Conservation (phyloP, 2,329 filamentous ascomycete genomes). For the Ceratocystis alfenasii region DNA sequence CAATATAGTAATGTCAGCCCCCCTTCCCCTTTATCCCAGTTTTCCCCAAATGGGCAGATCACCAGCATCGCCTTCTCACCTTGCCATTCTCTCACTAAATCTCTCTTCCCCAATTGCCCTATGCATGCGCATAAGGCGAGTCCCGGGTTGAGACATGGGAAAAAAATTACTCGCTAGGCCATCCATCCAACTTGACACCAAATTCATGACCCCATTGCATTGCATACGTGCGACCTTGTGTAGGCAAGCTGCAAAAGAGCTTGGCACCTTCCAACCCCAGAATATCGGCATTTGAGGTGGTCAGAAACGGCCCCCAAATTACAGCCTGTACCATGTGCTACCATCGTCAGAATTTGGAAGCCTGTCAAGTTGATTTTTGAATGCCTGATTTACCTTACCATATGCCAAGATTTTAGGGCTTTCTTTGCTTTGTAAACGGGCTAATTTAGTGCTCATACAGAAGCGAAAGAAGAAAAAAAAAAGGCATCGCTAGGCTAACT, state of each 20-base stretch:
- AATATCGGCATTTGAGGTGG: background rate
- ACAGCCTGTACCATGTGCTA: background rate
- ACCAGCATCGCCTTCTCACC: too few relatives aligned
- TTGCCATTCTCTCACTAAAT: background rate
- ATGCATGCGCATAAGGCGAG: background rate
- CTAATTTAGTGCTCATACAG: background rate
- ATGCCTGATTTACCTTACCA: background rate
- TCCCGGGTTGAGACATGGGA: background rate
- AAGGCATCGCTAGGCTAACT: background rate
- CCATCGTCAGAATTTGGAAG: background rate
- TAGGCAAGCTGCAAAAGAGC: slow-evolving; percentile 4
- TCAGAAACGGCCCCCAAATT: background rate
- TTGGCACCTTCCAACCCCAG: background rate
- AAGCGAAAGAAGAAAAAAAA: background rate
- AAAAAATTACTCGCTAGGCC: background rate
- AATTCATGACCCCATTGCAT: background rate
- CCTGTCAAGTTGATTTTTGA: background rate
- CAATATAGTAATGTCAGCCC: too few relatives aligned
- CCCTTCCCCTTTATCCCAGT: too few relatives aligned
- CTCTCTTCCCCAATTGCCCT: background rate
- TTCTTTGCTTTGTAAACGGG: background rate
- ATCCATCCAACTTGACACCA: background rate
- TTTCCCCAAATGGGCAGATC: too few relatives aligned
- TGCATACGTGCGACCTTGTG: background rate
- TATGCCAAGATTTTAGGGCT: background rate